Evolutionary conservation across 2,329 filamentous ascomycete species (phyloP).

Genomic region (Sporothrix humicola): DNA sequence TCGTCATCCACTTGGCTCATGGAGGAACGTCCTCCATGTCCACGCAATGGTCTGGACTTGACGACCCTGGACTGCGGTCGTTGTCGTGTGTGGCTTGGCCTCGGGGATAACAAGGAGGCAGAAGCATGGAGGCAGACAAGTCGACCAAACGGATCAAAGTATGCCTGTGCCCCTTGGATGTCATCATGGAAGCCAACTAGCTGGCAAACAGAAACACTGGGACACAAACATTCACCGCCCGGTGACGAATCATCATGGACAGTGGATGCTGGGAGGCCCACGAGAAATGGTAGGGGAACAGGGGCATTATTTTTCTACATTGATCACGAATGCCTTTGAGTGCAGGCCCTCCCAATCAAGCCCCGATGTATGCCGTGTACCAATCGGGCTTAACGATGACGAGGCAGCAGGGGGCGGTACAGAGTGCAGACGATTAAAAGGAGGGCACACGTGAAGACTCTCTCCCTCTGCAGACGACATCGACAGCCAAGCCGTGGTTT

Average conservation of each 20-base stretch:
- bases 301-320: slow-evolving; percentile 4
- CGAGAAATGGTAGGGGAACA: background rate
- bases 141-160: too few relatives aligned
- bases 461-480: background rate
- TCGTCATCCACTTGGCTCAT: background rate
- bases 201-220: too few relatives aligned
- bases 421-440: background rate
- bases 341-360: background rate
- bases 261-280: background rate
- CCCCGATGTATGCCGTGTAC: background rate
- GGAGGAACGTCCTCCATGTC: background rate
- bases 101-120: background rate
- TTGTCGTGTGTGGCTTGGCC: slow-evolving; percentile 13
- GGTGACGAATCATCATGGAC: background rate
- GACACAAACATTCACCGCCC: background rate
- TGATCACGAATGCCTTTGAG: background rate
- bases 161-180: too few relatives aligned
- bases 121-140: background rate
- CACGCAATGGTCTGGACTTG: background rate
- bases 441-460: too few relatives aligned
- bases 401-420: background rate
- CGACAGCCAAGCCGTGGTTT: background rate
- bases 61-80: background rate
- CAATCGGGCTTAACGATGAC: slow-evolving; percentile 1
- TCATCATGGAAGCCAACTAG: too few relatives aligned